Percentiles rank a stretch among this genome's conserved stretches.
phyloP scores from a whole-genome alignment of 164 flowering plant species.

The Magnolia changhungtana region DNA sequence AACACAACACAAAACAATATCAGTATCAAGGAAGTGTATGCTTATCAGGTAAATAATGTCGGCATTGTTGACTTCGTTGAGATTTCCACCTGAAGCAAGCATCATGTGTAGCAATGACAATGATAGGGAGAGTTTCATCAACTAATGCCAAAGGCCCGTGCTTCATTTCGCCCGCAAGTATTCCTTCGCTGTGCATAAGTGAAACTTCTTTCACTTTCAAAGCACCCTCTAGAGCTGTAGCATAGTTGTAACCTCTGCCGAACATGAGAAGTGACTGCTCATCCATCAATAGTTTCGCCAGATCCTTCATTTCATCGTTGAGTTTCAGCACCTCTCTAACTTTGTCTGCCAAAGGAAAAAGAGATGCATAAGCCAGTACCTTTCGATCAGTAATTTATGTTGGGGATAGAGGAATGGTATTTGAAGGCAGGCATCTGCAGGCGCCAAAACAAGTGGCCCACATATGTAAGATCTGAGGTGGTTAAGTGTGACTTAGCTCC shows the following conservation, averaged over 20 bases:
- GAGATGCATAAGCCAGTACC: not conserved
- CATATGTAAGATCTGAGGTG: no score
- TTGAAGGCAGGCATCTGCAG: no score
- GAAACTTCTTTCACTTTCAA: constrained; percentile 96
- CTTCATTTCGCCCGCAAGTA: constrained; percentile 99
- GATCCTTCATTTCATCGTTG: constrained; percentile 86
- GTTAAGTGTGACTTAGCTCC: no score
- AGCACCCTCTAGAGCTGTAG: constrained; percentile 95
- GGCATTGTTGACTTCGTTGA: not conserved
- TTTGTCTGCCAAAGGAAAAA: constrained; percentile 45
- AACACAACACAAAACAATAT: constrained; percentile 7
- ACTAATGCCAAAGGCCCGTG: constrained; percentile 98
- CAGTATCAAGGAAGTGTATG: not conserved
- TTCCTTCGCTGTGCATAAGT: constrained; percentile 98
- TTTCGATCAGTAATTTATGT: not conserved
- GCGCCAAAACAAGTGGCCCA: no score
- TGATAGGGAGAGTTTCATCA: constrained; percentile 88
- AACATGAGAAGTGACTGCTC: constrained; percentile 96
- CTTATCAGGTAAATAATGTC: not conserved
- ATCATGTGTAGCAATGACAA: constrained; percentile 94
- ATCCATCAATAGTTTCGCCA: constrained; percentile 62
- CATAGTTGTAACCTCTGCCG: constrained; percentile 97
- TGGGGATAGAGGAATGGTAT: not conserved
- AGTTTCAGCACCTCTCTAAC: constrained; percentile 82
- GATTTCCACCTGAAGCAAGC: constrained; percentile 79